Conservation (phyloP, 2,329 filamentous ascomycete species). For the Botrytis porri region DNA sequence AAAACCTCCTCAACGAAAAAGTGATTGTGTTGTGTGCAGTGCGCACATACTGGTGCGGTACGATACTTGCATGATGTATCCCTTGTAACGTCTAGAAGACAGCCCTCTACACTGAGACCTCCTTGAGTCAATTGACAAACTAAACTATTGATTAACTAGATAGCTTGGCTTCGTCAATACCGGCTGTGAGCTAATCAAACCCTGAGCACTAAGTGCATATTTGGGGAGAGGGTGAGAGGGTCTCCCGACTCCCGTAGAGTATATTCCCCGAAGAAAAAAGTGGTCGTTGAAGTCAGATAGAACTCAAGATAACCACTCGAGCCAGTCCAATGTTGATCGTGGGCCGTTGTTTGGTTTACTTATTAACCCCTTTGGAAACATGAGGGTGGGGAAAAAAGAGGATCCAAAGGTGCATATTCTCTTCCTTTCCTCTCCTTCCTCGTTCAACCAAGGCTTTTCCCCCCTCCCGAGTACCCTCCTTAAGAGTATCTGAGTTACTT, state of each 20-base stretch:
- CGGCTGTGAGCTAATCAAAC: neutral
- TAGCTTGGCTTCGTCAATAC: neutral
- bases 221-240: neutral
- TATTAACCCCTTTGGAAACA: neutral
- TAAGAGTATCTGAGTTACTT: neutral
- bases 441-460: neutral
- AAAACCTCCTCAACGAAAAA: conserved; percentile 14
- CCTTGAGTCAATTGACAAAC: neutral
- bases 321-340: neutral
- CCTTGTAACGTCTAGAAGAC: conserved; percentile 3
- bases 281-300: conserved; percentile 1
- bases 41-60: neutral
- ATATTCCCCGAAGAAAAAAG: neutral
- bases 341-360: neutral
- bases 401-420: neutral
- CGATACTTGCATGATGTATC: conserved; percentile 7
- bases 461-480: neutral
- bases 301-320: neutral
- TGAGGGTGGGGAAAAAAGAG: neutral
- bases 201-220: neutral
- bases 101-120: neutral
- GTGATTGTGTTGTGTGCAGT: neutral
- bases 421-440: neutral
- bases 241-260: neutral
- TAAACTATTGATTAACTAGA: conserved; percentile 7